Conservation (phyloP, 345 rosid genomes). For the Abelmoschus esculentus region DNA sequence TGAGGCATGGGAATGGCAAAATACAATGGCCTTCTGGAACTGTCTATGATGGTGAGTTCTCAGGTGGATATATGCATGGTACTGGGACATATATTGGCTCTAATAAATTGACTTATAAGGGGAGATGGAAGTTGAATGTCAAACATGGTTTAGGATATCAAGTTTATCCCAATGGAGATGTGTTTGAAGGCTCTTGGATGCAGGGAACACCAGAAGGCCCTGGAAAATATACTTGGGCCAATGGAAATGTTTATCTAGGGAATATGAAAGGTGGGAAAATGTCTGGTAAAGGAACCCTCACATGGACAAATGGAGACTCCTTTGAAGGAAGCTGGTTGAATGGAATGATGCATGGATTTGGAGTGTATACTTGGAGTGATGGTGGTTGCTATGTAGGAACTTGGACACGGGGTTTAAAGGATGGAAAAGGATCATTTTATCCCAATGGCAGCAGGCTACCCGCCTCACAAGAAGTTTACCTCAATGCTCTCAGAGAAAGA, state of each 20-base stretch:
- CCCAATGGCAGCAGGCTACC: conserved; percentile 68
- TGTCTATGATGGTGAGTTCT: conserved; percentile 76
- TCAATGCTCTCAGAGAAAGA: conserved; percentile 74
- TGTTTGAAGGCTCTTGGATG: conserved; percentile 91
- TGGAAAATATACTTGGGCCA: conserved; percentile 90
- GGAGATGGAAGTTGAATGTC: conserved; percentile 85
- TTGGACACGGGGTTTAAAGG: conserved; percentile 92
- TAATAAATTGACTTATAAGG: conserved; percentile 52
- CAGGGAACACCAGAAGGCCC: conserved; percentile 86
- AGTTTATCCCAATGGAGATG: conserved; percentile 64
- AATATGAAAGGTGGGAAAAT: conserved; percentile 91
- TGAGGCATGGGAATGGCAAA: conserved; percentile 81
- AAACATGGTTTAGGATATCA: conserved; percentile 92
- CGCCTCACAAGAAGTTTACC: conserved; percentile 58
- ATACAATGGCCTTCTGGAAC: conserved; percentile 71
- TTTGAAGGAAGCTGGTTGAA: conserved; percentile 93
- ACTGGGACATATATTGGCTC: conserved; percentile 53
- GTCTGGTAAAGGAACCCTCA: conserved; percentile 88
- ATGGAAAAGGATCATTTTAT: conserved; percentile 92
- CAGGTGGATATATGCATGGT: conserved; percentile 85
- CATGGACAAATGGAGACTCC: conserved; percentile 76
- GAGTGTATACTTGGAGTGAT: conserved; percentile 85
- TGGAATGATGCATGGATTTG: conserved; percentile 93
- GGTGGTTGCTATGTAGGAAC: conserved; percentile 90
- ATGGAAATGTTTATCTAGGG: conserved; percentile 65